Evolutionary conservation across 2,329 filamentous ascomycete genomes (phyloP), one percentile per base, ranked within the genome.

Genomic region (Aspergillus phoenicis): DNA sequence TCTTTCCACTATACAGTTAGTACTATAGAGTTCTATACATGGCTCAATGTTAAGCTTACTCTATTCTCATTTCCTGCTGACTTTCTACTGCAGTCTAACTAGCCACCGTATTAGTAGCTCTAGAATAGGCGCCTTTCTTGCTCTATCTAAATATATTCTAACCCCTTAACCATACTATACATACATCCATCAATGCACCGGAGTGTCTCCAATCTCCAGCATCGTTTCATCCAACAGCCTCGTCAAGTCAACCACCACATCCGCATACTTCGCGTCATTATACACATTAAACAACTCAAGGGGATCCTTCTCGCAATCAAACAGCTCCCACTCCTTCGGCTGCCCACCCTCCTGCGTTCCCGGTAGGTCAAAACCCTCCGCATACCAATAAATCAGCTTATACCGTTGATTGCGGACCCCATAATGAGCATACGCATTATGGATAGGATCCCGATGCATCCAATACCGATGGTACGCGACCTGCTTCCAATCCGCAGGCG

Each of bases 341-440:
- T 76, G 71, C 0, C 67, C 77, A 0, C 77, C 79, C 8, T 48
- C 43, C 15, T 54, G 26, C 4, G 83, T 77, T 0, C 82, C 83
- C 17, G 76, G 73, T 0, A 84, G 57, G 0, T 77, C 81, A 13
- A 84, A 74, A 8, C 73, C 75, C 64, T 84, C 80, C 52, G 82
- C 82, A 62, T 85, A 85, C 83, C 82, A 85, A 68, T 84, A 85
- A 17, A 85, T 85, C 2, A 85, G 64, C 75, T 85, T 85, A 64
- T 84, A 84, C 3, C 81, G 68, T 64, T 82, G 80, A 61, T 85
- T 75, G 0, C 83, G 74, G 6, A 84, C 73, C 1, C 83, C 83
- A 57, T 85, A 85, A 66, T 85, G 83, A 0, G 83, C 82, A 62
- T 80, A 79, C 0, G 80, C 81, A 6, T 83, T 66, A 61, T 85